Conservation (phyloP, 257 asterid species). For the Fraxinus excelsior region DNA sequence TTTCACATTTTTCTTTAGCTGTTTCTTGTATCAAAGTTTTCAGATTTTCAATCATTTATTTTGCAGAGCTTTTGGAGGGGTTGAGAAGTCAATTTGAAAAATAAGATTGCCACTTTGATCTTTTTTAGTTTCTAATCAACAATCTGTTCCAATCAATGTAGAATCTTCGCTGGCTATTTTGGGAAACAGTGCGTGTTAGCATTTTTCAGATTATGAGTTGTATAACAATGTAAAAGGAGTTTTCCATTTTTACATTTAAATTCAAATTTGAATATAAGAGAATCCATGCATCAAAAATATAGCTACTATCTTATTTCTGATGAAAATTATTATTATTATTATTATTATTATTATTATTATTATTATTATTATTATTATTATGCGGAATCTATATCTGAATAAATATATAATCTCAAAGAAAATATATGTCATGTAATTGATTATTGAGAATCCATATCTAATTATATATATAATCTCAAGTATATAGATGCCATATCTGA, state of each 20-base stretch:
- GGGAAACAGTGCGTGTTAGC: neutral
- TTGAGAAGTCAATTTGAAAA: neutral
- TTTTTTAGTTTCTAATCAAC: neutral
- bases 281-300: neutral
- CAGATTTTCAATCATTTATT: neutral
- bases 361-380: too few species aligned
- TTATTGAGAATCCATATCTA: neutral
- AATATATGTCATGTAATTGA: too few species aligned
- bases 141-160: neutral
- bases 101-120: neutral
- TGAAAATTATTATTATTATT: neutral
- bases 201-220: too few species aligned
- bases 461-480: slow-evolving; percentile 1
- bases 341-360: too few species aligned
- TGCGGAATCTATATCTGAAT: too few species aligned
- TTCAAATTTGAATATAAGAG: neutral
- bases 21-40: too few species aligned
- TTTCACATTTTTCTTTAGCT: too few species aligned
- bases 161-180: neutral
- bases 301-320: neutral
- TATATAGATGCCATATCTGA: slow-evolving; percentile 12
- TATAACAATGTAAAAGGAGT: too few species aligned
- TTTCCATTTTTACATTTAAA: too few species aligned
- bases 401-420: too few species aligned
- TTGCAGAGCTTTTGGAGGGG: neutral